phyloP scores from a whole-genome alignment of 345 rosid species.

The Eucalyptus pauciflora region DNA sequence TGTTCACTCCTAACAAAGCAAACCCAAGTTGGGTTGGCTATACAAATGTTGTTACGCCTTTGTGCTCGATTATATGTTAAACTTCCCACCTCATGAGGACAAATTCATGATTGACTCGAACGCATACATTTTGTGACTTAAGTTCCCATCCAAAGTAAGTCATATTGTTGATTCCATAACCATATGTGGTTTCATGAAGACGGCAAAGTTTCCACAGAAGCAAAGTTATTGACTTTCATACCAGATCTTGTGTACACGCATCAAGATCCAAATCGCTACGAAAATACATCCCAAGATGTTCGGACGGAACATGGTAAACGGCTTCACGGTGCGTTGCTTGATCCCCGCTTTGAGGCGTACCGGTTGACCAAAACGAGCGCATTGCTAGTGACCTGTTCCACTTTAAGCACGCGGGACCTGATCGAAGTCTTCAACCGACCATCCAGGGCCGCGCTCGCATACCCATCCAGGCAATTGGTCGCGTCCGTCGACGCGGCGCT shows the following conservation, averaged over 20 bases:
- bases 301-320: not conserved
- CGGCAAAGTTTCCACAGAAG: not conserved
- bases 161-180: not conserved
- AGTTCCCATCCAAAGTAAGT: not conserved
- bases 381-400: slow-evolving; percentile 14
- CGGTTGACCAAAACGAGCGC: not conserved
- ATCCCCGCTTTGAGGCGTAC: not conserved
- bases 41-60: not conserved
- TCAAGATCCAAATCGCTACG: not conserved
- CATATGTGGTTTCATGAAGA: not conserved
- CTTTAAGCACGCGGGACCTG: slow-evolving; percentile 30
- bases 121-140: not conserved
- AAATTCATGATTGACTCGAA: not conserved
- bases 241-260: not conserved
- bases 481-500: slow-evolving; percentile 87
- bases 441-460: slow-evolving; percentile 45
- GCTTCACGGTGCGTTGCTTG: not conserved
- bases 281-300: not conserved
- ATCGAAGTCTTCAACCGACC: slow-evolving; percentile 61
- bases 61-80: not conserved
- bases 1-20: not conserved
- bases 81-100: not conserved
- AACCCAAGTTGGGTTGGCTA: not conserved
- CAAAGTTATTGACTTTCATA: not conserved
- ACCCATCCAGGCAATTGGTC: slow-evolving; percentile 78